These are phyloP conservation scores for Stemphylium lycopersici DNA, from an alignment of 2,329 filamentous ascomycete species.

Conservation along the genomic window DNA sequence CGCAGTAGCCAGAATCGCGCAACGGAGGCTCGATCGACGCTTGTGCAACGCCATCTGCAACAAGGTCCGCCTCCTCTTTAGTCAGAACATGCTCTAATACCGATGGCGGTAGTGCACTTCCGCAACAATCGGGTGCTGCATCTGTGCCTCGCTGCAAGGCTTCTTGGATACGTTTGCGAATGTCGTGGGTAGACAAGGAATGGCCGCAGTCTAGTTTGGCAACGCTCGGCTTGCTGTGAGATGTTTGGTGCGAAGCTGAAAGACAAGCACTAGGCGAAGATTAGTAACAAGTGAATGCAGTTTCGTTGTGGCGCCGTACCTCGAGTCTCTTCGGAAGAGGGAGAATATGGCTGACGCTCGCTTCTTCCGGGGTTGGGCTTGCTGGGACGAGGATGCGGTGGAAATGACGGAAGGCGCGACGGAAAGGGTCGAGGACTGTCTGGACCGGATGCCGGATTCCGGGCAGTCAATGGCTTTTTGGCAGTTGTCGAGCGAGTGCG, in stretches of 20 bases:
- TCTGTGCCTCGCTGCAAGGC: constrained; percentile 40
- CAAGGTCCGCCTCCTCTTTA: constrained; percentile 45
- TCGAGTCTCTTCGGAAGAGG: constrained; percentile 41
- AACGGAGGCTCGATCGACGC: constrained; percentile 25
- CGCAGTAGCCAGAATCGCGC: constrained; percentile 37
- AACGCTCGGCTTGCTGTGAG: constrained; percentile 31
- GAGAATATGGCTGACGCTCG: constrained; percentile 39
- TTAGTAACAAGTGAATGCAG: constrained; percentile 19
- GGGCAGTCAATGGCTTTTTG: constrained; percentile 23
- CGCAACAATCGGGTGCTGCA: constrained; percentile 50
- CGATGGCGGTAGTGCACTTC: constrained; percentile 47
- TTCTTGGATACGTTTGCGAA: constrained; percentile 44
- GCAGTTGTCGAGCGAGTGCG: constrained; percentile 28
- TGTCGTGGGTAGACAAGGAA: constrained; percentile 33
- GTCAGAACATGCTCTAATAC: constrained; percentile 49
- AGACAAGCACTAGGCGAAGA: constrained; percentile 29
- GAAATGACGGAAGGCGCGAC: constrained; percentile 29
- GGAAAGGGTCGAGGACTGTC: constrained; percentile 33
- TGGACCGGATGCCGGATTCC: constrained; percentile 23
- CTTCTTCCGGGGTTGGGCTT: constrained; percentile 30
- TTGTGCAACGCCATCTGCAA: constrained; percentile 19
- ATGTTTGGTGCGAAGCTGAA: constrained; percentile 30
- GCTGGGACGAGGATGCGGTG: constrained; percentile 27
- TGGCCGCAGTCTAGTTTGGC: constrained; percentile 42
- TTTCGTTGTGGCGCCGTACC: constrained; percentile 23